phyloP scores from a whole-genome alignment of 2,329 filamentous ascomycete genomes.

The Sordariomycetes sp. region DNA sequence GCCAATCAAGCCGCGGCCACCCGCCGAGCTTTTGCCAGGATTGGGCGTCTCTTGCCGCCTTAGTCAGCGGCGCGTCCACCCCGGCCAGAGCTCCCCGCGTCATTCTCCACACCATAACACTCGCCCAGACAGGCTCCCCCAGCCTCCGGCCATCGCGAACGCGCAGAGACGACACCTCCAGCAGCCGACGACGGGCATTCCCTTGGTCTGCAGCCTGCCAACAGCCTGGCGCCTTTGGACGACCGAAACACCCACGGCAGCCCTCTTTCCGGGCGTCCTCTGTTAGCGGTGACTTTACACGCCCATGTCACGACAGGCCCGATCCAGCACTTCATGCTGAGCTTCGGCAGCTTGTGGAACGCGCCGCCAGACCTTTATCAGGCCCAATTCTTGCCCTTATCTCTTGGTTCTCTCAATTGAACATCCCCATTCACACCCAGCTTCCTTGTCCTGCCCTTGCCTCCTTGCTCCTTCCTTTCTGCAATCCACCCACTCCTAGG shows the following conservation, averaged over 20 bases:
- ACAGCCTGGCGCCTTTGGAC: neutral
- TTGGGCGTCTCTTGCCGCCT: neutral
- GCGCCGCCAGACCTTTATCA: neutral
- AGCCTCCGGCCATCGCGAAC: neutral
- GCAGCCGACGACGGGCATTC: too few species aligned
- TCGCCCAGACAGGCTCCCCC: neutral
- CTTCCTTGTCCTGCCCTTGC: neutral
- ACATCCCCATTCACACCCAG: neutral
- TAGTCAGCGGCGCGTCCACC: conserved; percentile 4
- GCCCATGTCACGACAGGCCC: neutral
- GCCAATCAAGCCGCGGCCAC: neutral
- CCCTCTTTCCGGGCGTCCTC: neutral
- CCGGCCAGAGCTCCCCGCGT: neutral
- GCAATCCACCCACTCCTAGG: neutral
- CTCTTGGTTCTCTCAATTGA: neutral
- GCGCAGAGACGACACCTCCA: too few species aligned
- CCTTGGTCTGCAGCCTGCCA: neutral
- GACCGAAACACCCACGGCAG: neutral
- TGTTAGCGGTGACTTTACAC: neutral
- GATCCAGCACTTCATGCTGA: neutral
- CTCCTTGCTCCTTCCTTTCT: neutral
- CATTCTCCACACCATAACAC: neutral
- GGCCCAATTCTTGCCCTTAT: neutral
- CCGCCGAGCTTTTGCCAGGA: neutral
- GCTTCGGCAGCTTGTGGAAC: neutral